phyloP scores from a whole-genome alignment of 2,329 filamentous ascomycete species.

The Bipolaris zeicola region DNA sequence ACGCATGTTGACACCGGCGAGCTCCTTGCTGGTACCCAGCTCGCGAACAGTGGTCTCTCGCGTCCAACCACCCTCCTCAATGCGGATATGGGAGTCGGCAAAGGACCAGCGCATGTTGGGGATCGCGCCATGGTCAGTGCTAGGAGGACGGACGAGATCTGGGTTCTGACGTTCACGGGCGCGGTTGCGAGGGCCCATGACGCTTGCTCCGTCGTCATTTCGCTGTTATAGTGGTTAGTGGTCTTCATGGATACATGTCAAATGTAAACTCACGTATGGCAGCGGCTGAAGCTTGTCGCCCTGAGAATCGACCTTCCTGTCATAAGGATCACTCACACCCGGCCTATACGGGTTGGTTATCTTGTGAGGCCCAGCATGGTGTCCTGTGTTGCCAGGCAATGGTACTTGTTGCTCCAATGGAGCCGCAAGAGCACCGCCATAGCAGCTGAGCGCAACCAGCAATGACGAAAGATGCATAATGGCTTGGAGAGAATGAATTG shows the following conservation, averaged over 20 bases:
- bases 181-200: conserved; percentile 72
- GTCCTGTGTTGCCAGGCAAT: conserved; percentile 34
- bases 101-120: conserved; percentile 72
- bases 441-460: conserved; percentile 39
- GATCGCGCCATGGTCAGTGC: conserved; percentile 73
- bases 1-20: conserved; percentile 80
- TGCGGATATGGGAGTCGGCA: conserved; percentile 54
- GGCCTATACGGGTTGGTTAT: conserved; percentile 62
- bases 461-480: conserved; percentile 40
- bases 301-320: conserved; percentile 66
- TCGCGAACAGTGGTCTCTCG: conserved; percentile 72
- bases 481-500: conserved; percentile 24
- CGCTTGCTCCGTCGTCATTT: conserved; percentile 65
- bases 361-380: conserved; percentile 34
- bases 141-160: conserved; percentile 72
- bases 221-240: conserved; percentile 32
- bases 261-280: conserved; percentile 52
- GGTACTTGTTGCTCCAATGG: conserved; percentile 49
- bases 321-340: conserved; percentile 64
- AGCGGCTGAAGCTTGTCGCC: conserved; percentile 67
- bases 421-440: conserved; percentile 29
- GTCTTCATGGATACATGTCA: neutral
- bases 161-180: conserved; percentile 72
- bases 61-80: conserved; percentile 76
- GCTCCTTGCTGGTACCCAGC: conserved; percentile 68